A percentile compares a stretch with the other conserved stretches of the same genome.
phyloP scores from a whole-genome alignment of 352 stramenopile genomes.

The Phytophthora rubi region DNA sequence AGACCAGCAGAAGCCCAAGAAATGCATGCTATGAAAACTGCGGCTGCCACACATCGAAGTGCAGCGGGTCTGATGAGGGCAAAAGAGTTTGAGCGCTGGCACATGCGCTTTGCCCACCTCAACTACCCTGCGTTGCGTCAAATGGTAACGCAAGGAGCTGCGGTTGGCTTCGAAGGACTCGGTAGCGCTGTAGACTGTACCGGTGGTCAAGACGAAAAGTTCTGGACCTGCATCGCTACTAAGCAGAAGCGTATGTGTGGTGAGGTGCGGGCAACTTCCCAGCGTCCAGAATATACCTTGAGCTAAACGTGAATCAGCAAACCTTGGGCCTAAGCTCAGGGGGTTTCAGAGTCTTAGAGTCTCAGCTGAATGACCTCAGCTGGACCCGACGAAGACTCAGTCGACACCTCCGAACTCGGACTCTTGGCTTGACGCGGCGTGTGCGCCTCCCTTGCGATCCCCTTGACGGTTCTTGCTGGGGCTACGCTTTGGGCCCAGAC shows the following conservation, averaged over 20 bases:
- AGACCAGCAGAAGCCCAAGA: slow-evolving; percentile 1
- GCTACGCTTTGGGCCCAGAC: too few relatives aligned
- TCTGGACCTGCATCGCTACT: slow-evolving; percentile 16
- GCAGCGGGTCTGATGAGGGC: not conserved
- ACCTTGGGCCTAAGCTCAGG: too few relatives aligned
- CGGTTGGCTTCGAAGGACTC: not conserved
- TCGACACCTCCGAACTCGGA: too few relatives aligned
- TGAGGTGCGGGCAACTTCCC: too few relatives aligned
- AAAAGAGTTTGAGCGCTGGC: slow-evolving; percentile 1
- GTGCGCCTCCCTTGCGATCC: too few relatives aligned
- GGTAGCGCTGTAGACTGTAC: not conserved
- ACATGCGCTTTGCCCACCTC: slow-evolving; percentile 20
- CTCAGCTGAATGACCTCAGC: too few relatives aligned
- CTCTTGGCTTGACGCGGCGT: too few relatives aligned
- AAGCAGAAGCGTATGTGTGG: slow-evolving; percentile 12
- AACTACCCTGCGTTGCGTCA: slow-evolving; percentile 6
- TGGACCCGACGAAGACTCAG: too few relatives aligned
- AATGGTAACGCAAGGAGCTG: slow-evolving; percentile 2
- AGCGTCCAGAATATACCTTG: too few relatives aligned
- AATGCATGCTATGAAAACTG: not conserved
- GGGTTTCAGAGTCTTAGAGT: too few relatives aligned
- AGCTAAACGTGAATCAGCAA: too few relatives aligned
- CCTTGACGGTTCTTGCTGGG: too few relatives aligned
- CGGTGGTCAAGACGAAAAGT: not conserved
- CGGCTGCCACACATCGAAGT: not conserved